A percentile compares a stretch with the other conserved stretches of the same genome.
Conservation (phyloP, 495 filamentous ascomycete species). For the Elaphomyces granulatus region DNA sequence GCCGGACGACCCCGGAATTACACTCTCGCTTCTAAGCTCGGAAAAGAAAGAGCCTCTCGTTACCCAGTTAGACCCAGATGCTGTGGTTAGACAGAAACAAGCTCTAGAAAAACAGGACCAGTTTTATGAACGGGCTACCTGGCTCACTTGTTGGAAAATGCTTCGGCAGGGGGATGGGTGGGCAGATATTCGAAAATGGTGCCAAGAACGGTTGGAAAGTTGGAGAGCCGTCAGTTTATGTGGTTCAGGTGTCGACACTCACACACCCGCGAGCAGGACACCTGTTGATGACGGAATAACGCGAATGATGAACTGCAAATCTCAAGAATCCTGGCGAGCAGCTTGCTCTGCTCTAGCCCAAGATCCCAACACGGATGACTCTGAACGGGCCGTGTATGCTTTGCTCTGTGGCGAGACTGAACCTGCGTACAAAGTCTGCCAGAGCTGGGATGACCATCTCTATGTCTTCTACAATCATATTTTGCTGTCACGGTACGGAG, state of each 20-base stretch:
- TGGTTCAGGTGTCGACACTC: conserved; percentile 26
- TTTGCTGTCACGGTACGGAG: conserved; percentile 40
- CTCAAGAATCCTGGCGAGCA: conserved; percentile 53
- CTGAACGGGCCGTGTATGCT: conserved; percentile 81
- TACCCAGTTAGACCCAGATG: conserved; percentile 92
- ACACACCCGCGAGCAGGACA: conserved; percentile 16
- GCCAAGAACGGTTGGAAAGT: conserved; percentile 55
- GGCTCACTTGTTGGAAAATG: conserved; percentile 83
- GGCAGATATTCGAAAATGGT: conserved; percentile 67
- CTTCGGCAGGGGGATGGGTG: conserved; percentile 60
- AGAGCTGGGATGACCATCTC: conserved; percentile 78
- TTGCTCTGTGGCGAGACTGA: conserved; percentile 69
- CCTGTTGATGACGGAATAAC: conserved; percentile 30
- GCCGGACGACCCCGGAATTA: conserved; percentile 39
- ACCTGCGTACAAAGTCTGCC: conserved; percentile 60
- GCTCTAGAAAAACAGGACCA: conserved; percentile 64
- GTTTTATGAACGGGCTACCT: conserved; percentile 72
- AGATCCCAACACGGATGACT: conserved; percentile 51
- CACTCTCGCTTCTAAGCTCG: conserved; percentile 39
- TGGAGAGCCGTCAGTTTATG: conserved; percentile 59
- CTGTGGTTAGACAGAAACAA: conserved; percentile 58
- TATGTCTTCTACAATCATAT: conserved; percentile 79
- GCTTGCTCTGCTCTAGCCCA: conserved; percentile 67
- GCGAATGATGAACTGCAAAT: conserved; percentile 34
- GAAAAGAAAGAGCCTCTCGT: conserved; percentile 51